phyloP scores from a whole-genome alignment of 176 grass and related monocot genomes.

The Triticum monococcum region DNA sequence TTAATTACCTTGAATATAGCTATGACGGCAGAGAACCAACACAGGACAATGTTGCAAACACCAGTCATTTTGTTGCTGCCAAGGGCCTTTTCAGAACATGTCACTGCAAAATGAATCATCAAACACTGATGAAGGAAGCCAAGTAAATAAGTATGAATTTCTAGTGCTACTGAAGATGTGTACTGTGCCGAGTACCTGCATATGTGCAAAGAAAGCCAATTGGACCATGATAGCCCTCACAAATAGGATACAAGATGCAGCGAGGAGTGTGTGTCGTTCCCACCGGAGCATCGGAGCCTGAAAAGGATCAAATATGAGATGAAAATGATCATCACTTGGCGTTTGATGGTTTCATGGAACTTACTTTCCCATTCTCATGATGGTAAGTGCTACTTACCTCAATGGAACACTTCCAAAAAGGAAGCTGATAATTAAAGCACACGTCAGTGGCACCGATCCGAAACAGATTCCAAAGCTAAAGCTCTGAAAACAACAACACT shows the following conservation, averaged over 20 bases:
- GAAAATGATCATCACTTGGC: neutral
- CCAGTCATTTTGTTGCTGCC: too few species aligned
- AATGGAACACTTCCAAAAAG: slow-evolving; percentile 82
- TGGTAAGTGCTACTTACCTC: slow-evolving; percentile 42
- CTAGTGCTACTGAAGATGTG: neutral
- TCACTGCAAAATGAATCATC: too few species aligned
- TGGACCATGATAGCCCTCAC: slow-evolving; percentile 78
- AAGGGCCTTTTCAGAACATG: too few species aligned
- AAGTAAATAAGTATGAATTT: slow-evolving; percentile 4
- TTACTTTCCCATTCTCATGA: neutral
- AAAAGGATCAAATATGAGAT: neutral
- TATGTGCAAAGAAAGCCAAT: slow-evolving; percentile 79
- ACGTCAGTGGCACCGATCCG: slow-evolving; percentile 48
- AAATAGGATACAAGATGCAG: slow-evolving; percentile 59
- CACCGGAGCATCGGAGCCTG: slow-evolving; percentile 68
- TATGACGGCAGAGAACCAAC: too few species aligned
- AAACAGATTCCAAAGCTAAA: slow-evolving; percentile 61
- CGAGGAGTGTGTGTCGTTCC: slow-evolving; percentile 70
- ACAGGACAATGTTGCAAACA: too few species aligned
- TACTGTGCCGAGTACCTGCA: slow-evolving; percentile 50
- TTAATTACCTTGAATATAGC: too few species aligned
- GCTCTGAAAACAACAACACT: slow-evolving; percentile 46
- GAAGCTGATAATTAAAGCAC: slow-evolving; percentile 67
- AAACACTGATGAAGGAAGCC: neutral
- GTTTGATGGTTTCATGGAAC: slow-evolving; percentile 9